Conservation (phyloP, 176 grass and related monocot species). For the Olyra latifolia region DNA sequence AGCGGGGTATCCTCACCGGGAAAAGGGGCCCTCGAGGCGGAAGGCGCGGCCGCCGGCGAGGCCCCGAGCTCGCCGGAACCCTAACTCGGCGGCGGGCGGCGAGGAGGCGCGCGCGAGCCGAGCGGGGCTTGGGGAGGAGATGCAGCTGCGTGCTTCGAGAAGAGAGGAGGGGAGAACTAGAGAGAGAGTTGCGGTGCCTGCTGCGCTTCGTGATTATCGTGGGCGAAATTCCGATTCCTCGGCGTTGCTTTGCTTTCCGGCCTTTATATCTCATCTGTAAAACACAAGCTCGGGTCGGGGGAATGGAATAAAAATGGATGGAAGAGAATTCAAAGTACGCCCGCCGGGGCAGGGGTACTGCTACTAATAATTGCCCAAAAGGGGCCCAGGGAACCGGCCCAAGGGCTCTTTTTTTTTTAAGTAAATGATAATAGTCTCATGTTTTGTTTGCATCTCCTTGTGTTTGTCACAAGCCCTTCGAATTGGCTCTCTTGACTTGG, state of each 20-base stretch:
- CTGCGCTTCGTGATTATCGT: conserved; percentile 15
- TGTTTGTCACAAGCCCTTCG: too few relatives aligned
- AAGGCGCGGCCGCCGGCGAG: conserved; percentile 1
- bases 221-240: conserved; percentile 30
- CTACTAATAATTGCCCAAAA: background rate
- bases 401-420: background rate
- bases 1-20: conserved; percentile 2
- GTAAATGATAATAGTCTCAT: background rate
- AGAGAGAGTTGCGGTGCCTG: background rate
- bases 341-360: background rate
- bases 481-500: too few relatives aligned
- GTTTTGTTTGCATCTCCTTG: background rate
- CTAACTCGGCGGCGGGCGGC: conserved; percentile 14
- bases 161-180: background rate
- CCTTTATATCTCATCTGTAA: background rate
- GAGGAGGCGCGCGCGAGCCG: conserved; percentile 16
- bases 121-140: background rate
- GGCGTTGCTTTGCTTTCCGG: conserved; percentile 17
- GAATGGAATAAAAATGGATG: conserved; percentile 23
- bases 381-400: background rate
- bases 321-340: conserved; percentile 9
- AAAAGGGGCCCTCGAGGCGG: background rate
- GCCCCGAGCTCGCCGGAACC: conserved; percentile 27
- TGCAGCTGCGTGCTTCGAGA: background rate
- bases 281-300: background rate